Base-by-base conservation (phyloP, 352 stramenopile genomes). In the Phytophthora foliorum region DNA sequence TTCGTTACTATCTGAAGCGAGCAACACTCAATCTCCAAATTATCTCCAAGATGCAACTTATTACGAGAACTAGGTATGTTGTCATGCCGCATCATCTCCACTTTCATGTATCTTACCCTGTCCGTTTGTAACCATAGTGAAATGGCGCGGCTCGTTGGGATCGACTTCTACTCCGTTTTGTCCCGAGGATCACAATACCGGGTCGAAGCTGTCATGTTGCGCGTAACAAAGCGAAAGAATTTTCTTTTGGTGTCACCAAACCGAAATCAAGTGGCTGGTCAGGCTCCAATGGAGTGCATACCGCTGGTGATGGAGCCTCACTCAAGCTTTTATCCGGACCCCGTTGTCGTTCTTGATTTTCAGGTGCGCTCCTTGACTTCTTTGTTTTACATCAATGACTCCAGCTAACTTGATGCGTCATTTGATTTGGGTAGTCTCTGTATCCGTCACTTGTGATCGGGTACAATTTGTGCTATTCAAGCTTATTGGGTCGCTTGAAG, bases 391-490 rank as follows among this genome's bases (percentile, higher is more conserved):
- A 6, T 45, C 55, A 17, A 21, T 49, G 42, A 49, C 42, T 22
- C 3, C 21, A 17, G 9, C 24, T 58, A 34, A 31, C 10, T 8
- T 27, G 19, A 2, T 34, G 29, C 22, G 24, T 51, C 13, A 59
- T 38, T 45, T 38, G 9, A 0, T 61, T 48, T 17, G 16, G 22
- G 25, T 27, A 97, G 87, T 99, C 97, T n/a, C 84, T 99, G 21
- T 99, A 99, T 80, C 98, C 98, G 14, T 99, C 97, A 2, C 95
- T 99, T 38, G 92, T 99, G 8, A 99, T 99, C 69, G 98, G 92
- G 21, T 99, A 99, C 76, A 99, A 99, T 79, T 74, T 99, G 6
- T 99, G 98, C 78, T 99, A 99, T 77, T 98, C 96, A 31, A 99
- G 93, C 17, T 89, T 97, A 45, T 78, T 98, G 32, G 97, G 98